A percentile compares a stretch with the other conserved stretches of the same genome.
Evolutionary conservation across 2,329 filamentous ascomycete species (phyloP).

Genomic region (Ascochyta viciae-villosae): DNA sequence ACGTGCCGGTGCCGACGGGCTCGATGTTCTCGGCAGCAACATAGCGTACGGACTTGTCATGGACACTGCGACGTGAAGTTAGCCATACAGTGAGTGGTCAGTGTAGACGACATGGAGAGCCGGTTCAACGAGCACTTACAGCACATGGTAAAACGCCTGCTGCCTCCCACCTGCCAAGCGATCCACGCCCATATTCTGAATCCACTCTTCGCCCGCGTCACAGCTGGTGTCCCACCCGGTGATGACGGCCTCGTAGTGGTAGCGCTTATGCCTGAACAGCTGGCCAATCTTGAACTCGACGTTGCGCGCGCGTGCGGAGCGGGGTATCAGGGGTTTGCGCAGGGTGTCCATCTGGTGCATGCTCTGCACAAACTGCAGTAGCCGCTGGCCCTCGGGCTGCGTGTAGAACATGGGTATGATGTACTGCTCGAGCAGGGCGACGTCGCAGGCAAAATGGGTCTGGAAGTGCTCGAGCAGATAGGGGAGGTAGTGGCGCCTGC

Average conservation of each 20-base stretch:
- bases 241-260: conserved; percentile 80
- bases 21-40: conserved; percentile 84
- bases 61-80: conserved; percentile 56
- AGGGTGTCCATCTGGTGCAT: conserved; percentile 65
- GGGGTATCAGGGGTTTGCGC: conserved; percentile 50
- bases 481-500: conserved; percentile 65
- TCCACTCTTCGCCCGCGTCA: conserved; percentile 67
- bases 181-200: conserved; percentile 69
- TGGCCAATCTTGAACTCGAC: conserved; percentile 68
- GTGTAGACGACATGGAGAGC: neutral
- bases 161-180: conserved; percentile 62
- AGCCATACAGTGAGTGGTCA: neutral
- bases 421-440: conserved; percentile 72
- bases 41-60: conserved; percentile 74
- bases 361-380: conserved; percentile 62
- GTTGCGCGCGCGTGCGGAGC: conserved; percentile 20
- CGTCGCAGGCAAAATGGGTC: conserved; percentile 73
- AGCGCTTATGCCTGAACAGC: conserved; percentile 82
- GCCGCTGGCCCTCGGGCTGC: conserved; percentile 60
- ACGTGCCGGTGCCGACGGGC: conserved; percentile 32
- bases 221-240: conserved; percentile 81
- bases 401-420: conserved; percentile 67
- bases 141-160: conserved; percentile 83
- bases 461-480: conserved; percentile 70
- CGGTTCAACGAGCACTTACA: conserved; percentile 67